Base-by-base conservation (phyloP, 1,139 yeast genomes). In the Kurtzmaniella natalensis region DNA sequence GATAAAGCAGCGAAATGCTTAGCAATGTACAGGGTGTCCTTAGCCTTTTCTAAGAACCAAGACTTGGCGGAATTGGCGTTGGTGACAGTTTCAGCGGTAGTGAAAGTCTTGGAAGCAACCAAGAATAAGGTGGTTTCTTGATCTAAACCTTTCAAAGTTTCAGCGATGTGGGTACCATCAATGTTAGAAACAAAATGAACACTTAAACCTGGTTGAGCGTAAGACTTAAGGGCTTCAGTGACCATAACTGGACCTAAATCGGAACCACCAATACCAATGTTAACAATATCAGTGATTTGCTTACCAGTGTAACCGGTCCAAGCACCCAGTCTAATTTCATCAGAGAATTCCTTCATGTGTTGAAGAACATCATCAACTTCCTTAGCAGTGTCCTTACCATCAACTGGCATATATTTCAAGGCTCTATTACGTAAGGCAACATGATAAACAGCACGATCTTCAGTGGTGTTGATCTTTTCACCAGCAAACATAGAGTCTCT, bases 211-310 rank as follows among this genome's bases (percentile, higher is more conserved):
- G 81, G 79, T 53, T 81, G 72, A 43, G 89, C 70, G 65, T 92
- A 92, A 46, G 85, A 81, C 72, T 89, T 92, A 59, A 92, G 77
- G 25, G 98, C 96, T 69, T 92, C 97, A 40, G 96, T 88, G 49
- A 92, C 97, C 98, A 92, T 92, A 37, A 92, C 97, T 33, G 98
- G 98, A 51, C 98, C 98, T 54, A 92, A 76, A 63, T 92, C 98
- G 20, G 97, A 88, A 48, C 98, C 98, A 57, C 98, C 98, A 58
- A 92, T 92, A 65, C 98, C 98, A 54, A 92, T 86, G 74, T 92
- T 92, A 55, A 92, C 97, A 40, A 92, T 81, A 56, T 88, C 95
- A 50, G 94, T 84, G 63, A 92, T 92, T 50, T 73, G 67, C 75
- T 88, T 88, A 50, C 97, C 97, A 46, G 96, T 81, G 76, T 85